Evolutionary conservation across 495 filamentous ascomycete genomes (phyloP).

Genomic region (Xylaria sp.): DNA sequence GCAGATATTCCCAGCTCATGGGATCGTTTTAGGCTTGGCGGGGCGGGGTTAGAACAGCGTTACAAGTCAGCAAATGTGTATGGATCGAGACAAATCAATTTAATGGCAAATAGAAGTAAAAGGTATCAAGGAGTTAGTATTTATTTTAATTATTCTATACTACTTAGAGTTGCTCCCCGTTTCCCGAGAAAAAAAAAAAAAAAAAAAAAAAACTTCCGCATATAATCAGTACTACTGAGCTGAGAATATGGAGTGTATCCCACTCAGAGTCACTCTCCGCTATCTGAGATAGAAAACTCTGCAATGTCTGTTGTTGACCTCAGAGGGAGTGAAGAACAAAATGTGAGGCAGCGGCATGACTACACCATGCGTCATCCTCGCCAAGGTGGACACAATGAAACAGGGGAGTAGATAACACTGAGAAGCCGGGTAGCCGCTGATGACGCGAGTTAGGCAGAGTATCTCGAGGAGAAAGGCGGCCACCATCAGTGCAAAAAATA

Average conservation of each 20-base stretch:
- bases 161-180: not conserved
- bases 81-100: not conserved
- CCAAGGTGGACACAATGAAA: not conserved
- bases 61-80: not conserved
- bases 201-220: too few relatives aligned
- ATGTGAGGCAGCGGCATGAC: too few relatives aligned
- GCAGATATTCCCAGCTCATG: not conserved
- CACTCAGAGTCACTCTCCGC: too few relatives aligned
- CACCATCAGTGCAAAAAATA: not conserved
- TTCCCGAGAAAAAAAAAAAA: too few relatives aligned
- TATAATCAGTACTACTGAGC: too few relatives aligned
- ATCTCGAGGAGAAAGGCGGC: slow-evolving; percentile 5
- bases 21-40: not conserved
- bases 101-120: too few relatives aligned
- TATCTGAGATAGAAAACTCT: too few relatives aligned
- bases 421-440: not conserved
- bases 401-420: not conserved
- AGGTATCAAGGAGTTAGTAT: too few relatives aligned
- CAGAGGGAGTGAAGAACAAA: too few relatives aligned
- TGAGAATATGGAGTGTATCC: too few relatives aligned
- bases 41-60: not conserved
- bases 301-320: too few relatives aligned
- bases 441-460: not conserved
- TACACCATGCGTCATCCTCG: not conserved
- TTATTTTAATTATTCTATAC: too few relatives aligned